Percentiles rank a stretch among this genome's conserved stretches.
Evolutionary conservation across 1,284 basidiomycete species (phyloP).

Genomic region (Rhizoctonia solani): DNA sequence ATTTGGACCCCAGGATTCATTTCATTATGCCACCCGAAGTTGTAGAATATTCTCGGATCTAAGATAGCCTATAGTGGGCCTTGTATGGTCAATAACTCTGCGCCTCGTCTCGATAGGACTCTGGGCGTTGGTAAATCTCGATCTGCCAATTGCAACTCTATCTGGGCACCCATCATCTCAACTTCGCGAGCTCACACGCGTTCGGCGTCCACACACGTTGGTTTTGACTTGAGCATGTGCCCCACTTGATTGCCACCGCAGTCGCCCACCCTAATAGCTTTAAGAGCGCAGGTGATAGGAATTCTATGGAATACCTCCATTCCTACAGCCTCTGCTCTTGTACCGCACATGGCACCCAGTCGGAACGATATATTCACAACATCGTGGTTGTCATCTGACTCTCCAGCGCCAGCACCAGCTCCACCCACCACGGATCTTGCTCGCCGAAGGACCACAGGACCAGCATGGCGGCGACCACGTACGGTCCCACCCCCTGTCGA

Average conservation of each 20-base stretch:
- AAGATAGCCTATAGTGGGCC: too few species aligned
- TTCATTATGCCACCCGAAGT: too few species aligned
- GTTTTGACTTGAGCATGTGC: too few species aligned
- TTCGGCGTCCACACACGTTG: too few species aligned
- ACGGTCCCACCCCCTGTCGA: constrained; percentile 3
- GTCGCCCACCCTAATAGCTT: not conserved
- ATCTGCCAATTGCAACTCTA: constrained; percentile 2
- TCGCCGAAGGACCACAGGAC: constrained; percentile 36
- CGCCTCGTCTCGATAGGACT: too few species aligned
- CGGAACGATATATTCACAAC: constrained; percentile 40
- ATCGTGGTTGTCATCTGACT: constrained; percentile 35
- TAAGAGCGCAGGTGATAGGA: not conserved
- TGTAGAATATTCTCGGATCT: too few species aligned
- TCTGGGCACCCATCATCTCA: constrained; percentile 13
- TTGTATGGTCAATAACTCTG: too few species aligned
- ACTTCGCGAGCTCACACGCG: constrained; percentile 22
- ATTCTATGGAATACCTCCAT: not conserved
- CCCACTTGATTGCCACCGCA: constrained; percentile 8
- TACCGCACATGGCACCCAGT: constrained; percentile 34
- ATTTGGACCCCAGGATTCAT: too few species aligned
- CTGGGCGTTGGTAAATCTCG: not conserved
- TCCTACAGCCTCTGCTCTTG: too few species aligned
- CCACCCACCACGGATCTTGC: constrained; percentile 4
- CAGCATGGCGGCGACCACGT: constrained; percentile 19
- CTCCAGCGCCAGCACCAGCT: constrained; percentile 27